Evolutionary conservation across 352 stramenopile species (phyloP).

Genomic region (Phytophthora vignae): DNA sequence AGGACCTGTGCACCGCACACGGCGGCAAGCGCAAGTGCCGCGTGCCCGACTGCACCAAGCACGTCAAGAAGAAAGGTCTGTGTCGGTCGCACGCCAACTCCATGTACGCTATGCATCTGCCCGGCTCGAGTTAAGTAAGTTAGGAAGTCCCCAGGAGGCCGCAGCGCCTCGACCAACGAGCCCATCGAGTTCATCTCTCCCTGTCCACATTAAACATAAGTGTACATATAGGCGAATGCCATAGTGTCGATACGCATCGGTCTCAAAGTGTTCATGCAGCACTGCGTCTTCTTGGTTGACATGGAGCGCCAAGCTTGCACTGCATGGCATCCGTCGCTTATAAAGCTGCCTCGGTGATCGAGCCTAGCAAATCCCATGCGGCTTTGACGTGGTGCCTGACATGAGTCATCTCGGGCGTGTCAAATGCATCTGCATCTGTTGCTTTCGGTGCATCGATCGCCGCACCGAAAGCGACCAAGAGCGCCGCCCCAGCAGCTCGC

Average conservation of each 20-base stretch:
- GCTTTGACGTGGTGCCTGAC: background rate
- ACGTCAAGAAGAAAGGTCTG: conserved; percentile 88
- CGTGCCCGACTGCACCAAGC: conserved; percentile 83
- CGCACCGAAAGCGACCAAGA: conserved; percentile 2
- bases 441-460: conserved; percentile 22
- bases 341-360: conserved; percentile 9
- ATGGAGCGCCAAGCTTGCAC: too few relatives aligned
- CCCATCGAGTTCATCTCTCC: conserved; percentile 14
- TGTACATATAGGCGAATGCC: conserved; percentile 23
- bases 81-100: conserved; percentile 83
- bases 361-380: conserved; percentile 2
- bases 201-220: conserved; percentile 31
- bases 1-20: conserved; percentile 88
- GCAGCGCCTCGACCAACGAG: background rate
- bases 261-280: background rate
- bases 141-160: background rate
- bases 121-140: conserved; percentile 33
- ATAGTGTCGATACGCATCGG: conserved; percentile 23
- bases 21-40: conserved; percentile 87
- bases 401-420: background rate
- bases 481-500: background rate
- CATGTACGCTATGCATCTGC: conserved; percentile 38
- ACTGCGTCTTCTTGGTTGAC: background rate
- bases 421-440: background rate
- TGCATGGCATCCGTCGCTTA: background rate